Percentiles rank a stretch among this genome's conserved stretches.
Conservation (phyloP, 2,329 filamentous ascomycete genomes). For the Botrytis porri region DNA sequence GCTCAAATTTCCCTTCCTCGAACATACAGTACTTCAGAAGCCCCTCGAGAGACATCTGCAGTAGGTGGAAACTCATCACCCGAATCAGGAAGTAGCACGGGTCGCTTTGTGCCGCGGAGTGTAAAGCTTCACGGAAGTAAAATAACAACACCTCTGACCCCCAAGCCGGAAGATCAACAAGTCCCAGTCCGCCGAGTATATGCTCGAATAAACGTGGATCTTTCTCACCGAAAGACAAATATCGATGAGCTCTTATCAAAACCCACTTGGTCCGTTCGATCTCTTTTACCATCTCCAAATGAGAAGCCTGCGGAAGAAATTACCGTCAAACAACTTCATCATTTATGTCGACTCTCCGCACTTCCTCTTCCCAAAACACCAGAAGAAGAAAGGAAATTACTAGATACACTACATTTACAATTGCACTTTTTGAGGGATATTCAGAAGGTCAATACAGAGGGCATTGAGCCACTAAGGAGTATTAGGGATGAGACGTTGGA, state of each 20-base stretch:
- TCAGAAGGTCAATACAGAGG: slow-evolving; percentile 71
- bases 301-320: slow-evolving; percentile 36
- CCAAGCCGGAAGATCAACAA: slow-evolving; percentile 9
- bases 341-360: slow-evolving; percentile 85
- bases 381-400: slow-evolving; percentile 66
- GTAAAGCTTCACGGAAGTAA: slow-evolving; percentile 11
- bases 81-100: not conserved
- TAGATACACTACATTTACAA: slow-evolving; percentile 74
- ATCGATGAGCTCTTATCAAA: slow-evolving; percentile 54
- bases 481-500: slow-evolving; percentile 74
- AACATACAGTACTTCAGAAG: slow-evolving; percentile 6
- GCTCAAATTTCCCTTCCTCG: not conserved
- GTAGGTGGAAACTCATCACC: not conserved
- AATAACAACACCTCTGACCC: not conserved
- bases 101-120: slow-evolving; percentile 1
- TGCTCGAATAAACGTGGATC: not conserved
- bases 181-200: slow-evolving; percentile 3
- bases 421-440: slow-evolving; percentile 88
- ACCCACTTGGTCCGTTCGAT: slow-evolving; percentile 80
- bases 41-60: not conserved
- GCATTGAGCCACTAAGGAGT: slow-evolving; percentile 69
- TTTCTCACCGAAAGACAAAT: slow-evolving; percentile 21
- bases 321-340: slow-evolving; percentile 67
- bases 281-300: slow-evolving; percentile 56
- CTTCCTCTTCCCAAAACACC: slow-evolving; percentile 66